phyloP scores from a whole-genome alignment of 495 filamentous ascomycete species.

The Penicillium lividum region DNA sequence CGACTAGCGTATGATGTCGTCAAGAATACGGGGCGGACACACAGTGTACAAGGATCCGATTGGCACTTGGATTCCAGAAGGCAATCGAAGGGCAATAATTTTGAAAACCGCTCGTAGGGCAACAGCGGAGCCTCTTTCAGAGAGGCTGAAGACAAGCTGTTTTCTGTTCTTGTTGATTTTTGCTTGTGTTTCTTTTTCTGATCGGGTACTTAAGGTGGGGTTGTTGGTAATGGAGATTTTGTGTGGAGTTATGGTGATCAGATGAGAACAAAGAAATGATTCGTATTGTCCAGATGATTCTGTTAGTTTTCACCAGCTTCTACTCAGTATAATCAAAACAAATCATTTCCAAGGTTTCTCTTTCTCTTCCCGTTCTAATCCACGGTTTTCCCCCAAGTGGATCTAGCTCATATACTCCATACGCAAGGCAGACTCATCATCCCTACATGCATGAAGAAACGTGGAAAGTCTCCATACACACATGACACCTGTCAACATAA shows the following conservation, averaged over 20 bases:
- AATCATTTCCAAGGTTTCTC: not conserved
- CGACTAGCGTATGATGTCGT: conserved; percentile 21
- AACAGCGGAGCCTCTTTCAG: conserved; percentile 2
- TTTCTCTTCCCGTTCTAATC: conserved; percentile 1
- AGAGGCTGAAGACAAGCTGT: not conserved
- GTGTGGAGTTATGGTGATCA: not conserved
- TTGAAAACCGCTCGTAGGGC: not conserved
- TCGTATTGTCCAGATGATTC: not conserved
- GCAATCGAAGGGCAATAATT: conserved; percentile 16
- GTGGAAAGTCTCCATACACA: not conserved
- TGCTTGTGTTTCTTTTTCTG: too few relatives aligned
- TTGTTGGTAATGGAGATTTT: not conserved
- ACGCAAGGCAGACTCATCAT: not conserved
- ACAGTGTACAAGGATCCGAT: conserved; percentile 19
- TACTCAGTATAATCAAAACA: not conserved
- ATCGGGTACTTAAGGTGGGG: too few relatives aligned
- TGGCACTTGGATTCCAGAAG: conserved; percentile 22
- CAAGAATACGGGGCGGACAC: conserved; percentile 2
- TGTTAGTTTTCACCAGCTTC: not conserved
- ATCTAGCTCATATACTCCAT: not conserved
- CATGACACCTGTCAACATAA: not conserved
- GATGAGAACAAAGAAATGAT: not conserved
- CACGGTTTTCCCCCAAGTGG: not conserved
- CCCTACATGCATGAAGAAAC: not conserved
- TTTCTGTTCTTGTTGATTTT: not conserved